Conservation (phyloP, 2,329 filamentous ascomycete genomes). For the Stemphylium lycopersici region DNA sequence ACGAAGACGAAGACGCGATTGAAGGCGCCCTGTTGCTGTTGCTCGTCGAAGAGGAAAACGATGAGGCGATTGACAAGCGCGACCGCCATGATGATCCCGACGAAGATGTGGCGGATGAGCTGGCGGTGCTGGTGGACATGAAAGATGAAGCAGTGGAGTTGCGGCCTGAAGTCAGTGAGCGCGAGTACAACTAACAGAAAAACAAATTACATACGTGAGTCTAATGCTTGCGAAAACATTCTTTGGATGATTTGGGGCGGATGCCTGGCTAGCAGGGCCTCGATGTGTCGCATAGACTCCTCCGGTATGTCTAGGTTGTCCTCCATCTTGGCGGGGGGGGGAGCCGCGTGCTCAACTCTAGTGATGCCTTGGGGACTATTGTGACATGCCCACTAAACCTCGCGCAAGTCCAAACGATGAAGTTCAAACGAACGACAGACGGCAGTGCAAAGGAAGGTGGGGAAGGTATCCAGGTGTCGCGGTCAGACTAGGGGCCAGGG, state of each 20-base stretch:
- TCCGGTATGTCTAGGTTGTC: constrained; percentile 45
- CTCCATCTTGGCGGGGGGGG: constrained; percentile 36
- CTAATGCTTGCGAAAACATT: constrained; percentile 47
- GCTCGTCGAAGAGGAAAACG: constrained; percentile 38
- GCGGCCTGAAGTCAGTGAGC: constrained; percentile 39
- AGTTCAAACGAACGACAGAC: constrained; percentile 16
- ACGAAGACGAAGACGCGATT: constrained; percentile 39
- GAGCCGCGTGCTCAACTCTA: constrained; percentile 17
- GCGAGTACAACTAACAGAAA: not conserved
- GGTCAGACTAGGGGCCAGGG: constrained; percentile 31
- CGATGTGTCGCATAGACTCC: constrained; percentile 47
- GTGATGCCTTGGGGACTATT: constrained; percentile 10
- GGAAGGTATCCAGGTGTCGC: constrained; percentile 26
- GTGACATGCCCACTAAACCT: constrained; percentile 29
- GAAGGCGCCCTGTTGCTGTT: constrained; percentile 40
- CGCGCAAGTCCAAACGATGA: constrained; percentile 13
- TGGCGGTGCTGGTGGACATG: constrained; percentile 39
- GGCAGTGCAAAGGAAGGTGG: constrained; percentile 27
- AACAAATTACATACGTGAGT: constrained; percentile 39
- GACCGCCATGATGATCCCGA: constrained; percentile 43
- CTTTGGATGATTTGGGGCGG: constrained; percentile 45
- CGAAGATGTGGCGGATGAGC: constrained; percentile 38
- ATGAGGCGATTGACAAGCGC: constrained; percentile 42
- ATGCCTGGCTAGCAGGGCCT: constrained; percentile 44
- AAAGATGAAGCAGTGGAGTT: constrained; percentile 43